A percentile compares a stretch with the other conserved stretches of the same genome.
These are phyloP conservation scores for Botrytis byssoidea DNA, from an alignment of 2,329 filamentous ascomycete species.

Conservation along the genomic window DNA sequence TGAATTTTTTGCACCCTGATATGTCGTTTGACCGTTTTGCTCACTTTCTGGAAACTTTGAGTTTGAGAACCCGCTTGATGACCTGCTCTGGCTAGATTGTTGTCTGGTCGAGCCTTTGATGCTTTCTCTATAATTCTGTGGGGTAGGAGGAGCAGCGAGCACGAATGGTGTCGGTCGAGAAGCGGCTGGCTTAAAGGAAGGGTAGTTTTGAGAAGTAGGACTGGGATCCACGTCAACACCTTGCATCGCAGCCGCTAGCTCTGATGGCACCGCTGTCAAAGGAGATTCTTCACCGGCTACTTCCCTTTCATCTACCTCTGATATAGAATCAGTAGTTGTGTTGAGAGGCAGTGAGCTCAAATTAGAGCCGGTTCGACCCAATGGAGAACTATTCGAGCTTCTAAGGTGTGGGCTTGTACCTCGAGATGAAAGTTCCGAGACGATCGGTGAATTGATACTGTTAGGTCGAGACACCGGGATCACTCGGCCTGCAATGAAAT, in stretches of 20 bases:
- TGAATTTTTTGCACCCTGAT: not conserved
- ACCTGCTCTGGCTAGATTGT: not conserved
- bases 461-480: constrained; percentile 27
- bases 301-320: constrained; percentile 36
- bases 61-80: not conserved
- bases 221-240: constrained; percentile 30
- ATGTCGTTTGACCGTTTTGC: not conserved
- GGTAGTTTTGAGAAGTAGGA: constrained; percentile 23
- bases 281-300: constrained; percentile 22
- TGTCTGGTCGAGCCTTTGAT: constrained; percentile 13
- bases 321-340: constrained; percentile 33
- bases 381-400: constrained; percentile 30
- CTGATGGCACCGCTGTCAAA: constrained; percentile 29
- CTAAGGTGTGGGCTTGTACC: constrained; percentile 32
- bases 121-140: constrained; percentile 26
- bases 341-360: constrained; percentile 27
- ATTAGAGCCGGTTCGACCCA: constrained; percentile 30
- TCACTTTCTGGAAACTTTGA: constrained; percentile 9
- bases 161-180: constrained; percentile 29
- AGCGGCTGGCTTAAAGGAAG: constrained; percentile 2
- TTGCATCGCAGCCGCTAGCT: constrained; percentile 33
- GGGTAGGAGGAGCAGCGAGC: constrained; percentile 32
- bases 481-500: constrained; percentile 27
- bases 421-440: constrained; percentile 29
- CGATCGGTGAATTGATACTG: constrained; percentile 30